These are phyloP conservation scores for Pyrenophora teres DNA, from an alignment of 2,329 filamentous ascomycete genomes.

Conservation along the genomic window DNA sequence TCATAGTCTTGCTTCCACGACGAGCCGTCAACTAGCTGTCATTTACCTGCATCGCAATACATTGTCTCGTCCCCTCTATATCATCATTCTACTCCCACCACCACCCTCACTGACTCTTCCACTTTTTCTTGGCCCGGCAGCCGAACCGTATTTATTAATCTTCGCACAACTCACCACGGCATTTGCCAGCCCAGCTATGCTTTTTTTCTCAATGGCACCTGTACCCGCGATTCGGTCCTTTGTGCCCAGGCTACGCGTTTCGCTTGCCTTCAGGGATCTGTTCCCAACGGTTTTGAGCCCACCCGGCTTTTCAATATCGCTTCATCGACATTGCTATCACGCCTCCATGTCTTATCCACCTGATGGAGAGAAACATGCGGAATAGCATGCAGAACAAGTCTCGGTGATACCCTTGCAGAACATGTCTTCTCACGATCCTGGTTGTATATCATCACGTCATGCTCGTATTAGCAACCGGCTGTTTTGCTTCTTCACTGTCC, in stretches of 20 bases:
- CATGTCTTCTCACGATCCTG: background rate
- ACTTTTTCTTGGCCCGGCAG: too few species aligned
- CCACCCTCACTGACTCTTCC: background rate
- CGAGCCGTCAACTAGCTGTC: slow-evolving; percentile 11
- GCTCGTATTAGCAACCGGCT: background rate
- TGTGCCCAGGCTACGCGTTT: too few species aligned
- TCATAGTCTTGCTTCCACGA: slow-evolving; percentile 4
- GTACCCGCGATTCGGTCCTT: too few species aligned
- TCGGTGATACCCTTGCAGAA: slow-evolving; percentile 5
- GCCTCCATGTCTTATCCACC: slow-evolving; percentile 7
- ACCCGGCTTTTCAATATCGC: slow-evolving; percentile 3
- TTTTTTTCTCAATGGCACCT: too few species aligned
- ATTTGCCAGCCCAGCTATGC: too few species aligned
- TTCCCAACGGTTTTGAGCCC: too few species aligned
- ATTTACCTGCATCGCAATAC: slow-evolving; percentile 24
- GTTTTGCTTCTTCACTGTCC: slow-evolving; percentile 7
- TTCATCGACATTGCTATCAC: slow-evolving; percentile 1
- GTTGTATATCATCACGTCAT: background rate
- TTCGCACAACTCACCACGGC: too few species aligned
- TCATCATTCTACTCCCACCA: background rate
- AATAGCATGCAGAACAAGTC: background rate
- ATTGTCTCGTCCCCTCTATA: background rate
- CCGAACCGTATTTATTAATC: background rate
- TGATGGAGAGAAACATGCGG: background rate
- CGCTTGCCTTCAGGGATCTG: too few species aligned